Conservation (phyloP, 331 rosid genomes). For the Ulmus americana region DNA sequence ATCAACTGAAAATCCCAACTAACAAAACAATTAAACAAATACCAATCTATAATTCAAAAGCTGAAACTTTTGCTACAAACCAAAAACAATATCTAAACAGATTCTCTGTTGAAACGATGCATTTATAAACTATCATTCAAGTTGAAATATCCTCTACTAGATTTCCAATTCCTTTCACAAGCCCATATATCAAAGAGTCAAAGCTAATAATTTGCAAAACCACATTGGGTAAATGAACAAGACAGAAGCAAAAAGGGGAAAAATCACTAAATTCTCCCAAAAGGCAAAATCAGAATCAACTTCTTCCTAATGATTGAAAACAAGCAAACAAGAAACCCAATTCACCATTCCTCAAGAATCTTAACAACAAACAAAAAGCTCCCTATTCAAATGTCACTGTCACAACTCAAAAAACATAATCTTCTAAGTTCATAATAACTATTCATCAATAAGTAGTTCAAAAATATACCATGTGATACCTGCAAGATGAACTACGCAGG, state of each 20-base stretch:
- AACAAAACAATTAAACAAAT: slow-evolving; percentile 12
- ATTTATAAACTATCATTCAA: not conserved
- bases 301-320: not conserved
- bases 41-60: slow-evolving; percentile 4
- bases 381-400: not conserved
- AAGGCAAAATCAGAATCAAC: not conserved
- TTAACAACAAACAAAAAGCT: not conserved
- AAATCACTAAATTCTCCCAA: not conserved
- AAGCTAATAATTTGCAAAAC: not conserved
- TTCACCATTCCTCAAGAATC: not conserved
- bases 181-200: not conserved
- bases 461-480: slow-evolving; percentile 31
- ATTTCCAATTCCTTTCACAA: slow-evolving; percentile 1
- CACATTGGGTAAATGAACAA: not conserved
- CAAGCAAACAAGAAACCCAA: not conserved
- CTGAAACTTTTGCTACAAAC: slow-evolving; percentile 6
- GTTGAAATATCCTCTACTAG: not conserved
- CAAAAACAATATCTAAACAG: not conserved
- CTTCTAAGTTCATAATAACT: not conserved
- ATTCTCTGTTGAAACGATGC: not conserved
- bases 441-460: not conserved
- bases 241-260: not conserved
- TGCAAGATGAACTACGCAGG: slow-evolving; percentile 97
- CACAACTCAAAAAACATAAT: not conserved
- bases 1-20: slow-evolving; percentile 11